These are phyloP conservation scores for Solanum pennellii DNA, from an alignment of 257 asterid species.

Conservation along the genomic window DNA sequence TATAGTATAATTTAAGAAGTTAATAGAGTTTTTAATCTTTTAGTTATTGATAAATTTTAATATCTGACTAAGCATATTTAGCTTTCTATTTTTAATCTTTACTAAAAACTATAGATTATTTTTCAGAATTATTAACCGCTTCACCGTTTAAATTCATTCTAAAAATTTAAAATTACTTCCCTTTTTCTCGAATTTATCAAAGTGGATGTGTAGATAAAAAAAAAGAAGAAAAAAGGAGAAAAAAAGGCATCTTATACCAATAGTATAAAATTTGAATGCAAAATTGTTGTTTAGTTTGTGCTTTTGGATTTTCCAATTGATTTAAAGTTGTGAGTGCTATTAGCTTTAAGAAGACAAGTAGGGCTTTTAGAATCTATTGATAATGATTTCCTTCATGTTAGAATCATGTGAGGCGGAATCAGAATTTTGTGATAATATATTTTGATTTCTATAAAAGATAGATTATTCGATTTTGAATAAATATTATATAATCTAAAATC, in stretches of 20 bases:
- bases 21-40: neutral
- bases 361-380: slow-evolving; percentile 1
- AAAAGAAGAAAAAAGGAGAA: neutral
- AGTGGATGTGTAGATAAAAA: neutral
- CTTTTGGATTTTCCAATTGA: neutral
- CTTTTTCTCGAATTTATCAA: neutral
- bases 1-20: neutral
- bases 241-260: neutral
- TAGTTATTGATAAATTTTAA: neutral
- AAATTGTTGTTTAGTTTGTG: neutral
- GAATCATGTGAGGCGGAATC: neutral
- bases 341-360: neutral
- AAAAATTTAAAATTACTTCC: neutral
- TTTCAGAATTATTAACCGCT: neutral
- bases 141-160: neutral
- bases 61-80: neutral
- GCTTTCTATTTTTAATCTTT: neutral
- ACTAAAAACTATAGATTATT: neutral
- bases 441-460: neutral
- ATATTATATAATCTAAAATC: neutral
- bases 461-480: neutral
- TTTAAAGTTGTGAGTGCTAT: neutral
- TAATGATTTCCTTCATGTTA: neutral
- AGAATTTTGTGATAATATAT: neutral
- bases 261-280: neutral